Percentiles rank a stretch among this genome's conserved stretches.
phyloP scores from a whole-genome alignment of 805 yeast species.

The Ogataea saltuana region DNA sequence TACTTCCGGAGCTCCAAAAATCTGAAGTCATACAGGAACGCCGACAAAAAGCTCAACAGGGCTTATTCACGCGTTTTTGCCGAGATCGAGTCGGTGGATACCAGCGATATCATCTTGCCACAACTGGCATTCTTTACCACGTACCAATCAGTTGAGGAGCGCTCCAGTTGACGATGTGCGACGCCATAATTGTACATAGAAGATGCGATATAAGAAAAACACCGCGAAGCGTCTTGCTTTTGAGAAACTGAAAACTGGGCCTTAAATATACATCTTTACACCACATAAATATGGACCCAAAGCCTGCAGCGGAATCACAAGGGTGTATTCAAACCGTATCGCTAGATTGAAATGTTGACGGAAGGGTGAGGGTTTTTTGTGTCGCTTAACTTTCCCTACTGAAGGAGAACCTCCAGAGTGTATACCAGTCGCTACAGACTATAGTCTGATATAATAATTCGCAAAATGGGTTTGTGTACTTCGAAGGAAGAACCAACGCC shows the following conservation, averaged over 20 bases:
- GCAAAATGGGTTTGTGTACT: constrained; percentile 29
- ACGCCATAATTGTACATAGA: background rate
- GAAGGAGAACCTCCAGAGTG: too few relatives aligned
- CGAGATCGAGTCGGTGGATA: constrained; percentile 36
- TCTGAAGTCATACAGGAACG: constrained; percentile 42
- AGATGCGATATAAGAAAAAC: too few relatives aligned
- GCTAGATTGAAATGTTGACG: too few relatives aligned
- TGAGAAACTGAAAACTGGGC: background rate
- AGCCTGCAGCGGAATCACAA: constrained; percentile 1
- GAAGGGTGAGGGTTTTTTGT: too few relatives aligned
- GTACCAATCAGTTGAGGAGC: constrained; percentile 13
- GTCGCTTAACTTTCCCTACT: too few relatives aligned
- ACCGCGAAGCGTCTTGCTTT: too few relatives aligned
- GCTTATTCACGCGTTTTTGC: constrained; percentile 37
- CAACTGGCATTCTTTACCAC: constrained; percentile 30
- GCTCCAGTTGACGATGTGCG: background rate
- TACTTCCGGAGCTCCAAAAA: constrained; percentile 46
- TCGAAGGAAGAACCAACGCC: constrained; percentile 25
- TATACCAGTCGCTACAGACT: too few relatives aligned
- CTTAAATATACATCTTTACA: constrained; percentile 6
- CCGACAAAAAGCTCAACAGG: constrained; percentile 43
- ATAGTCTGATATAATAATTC: background rate
- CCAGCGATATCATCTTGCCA: constrained; percentile 39
- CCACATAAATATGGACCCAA: background rate
- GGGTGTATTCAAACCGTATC: too few relatives aligned